These are phyloP conservation scores for Ballota nigra DNA, from an alignment of 257 asterid species.

Conservation along the genomic window DNA sequence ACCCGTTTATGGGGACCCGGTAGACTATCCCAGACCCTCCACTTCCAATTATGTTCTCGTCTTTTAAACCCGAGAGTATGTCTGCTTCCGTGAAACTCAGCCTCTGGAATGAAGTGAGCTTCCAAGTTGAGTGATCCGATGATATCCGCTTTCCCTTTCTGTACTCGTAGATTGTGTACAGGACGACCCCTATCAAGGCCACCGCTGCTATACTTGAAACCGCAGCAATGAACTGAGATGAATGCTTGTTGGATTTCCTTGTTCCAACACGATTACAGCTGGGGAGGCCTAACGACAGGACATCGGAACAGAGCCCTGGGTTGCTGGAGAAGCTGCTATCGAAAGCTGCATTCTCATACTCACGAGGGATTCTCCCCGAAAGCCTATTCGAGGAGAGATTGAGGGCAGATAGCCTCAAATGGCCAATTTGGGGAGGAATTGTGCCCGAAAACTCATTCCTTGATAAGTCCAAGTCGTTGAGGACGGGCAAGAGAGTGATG, in stretches of 20 bases:
- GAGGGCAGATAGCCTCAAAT: constrained; percentile 31
- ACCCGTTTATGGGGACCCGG: constrained; percentile 48
- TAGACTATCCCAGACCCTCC: constrained; percentile 90
- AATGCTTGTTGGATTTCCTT: constrained; percentile 31
- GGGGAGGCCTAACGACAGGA: constrained; percentile 42
- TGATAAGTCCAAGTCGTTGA: constrained; percentile 63
- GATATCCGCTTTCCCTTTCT: constrained; percentile 33
- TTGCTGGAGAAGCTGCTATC: constrained; percentile 62
- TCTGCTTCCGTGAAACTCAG: constrained; percentile 60
- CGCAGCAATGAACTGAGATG: constrained; percentile 49
- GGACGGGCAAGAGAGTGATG: constrained; percentile 45
- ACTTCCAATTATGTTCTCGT: constrained; percentile 56
- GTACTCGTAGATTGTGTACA: constrained; percentile 42
- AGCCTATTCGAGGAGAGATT: constrained; percentile 74
- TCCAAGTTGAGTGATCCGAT: constrained; percentile 49
- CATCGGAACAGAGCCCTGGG: constrained; percentile 54
- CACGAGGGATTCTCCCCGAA: constrained; percentile 57
- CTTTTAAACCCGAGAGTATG: constrained; percentile 53
- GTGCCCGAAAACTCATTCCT: constrained; percentile 61
- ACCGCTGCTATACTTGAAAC: constrained; percentile 57
- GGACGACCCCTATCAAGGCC: constrained; percentile 34
- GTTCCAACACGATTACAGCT: constrained; percentile 28
- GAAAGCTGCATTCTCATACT: constrained; percentile 53
- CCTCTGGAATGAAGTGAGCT: constrained; percentile 74
- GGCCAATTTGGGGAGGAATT: constrained; percentile 56